These are phyloP conservation scores for Leccinum broughii DNA, from an alignment of 768 basidiomycete genomes.

Conservation along the genomic window DNA sequence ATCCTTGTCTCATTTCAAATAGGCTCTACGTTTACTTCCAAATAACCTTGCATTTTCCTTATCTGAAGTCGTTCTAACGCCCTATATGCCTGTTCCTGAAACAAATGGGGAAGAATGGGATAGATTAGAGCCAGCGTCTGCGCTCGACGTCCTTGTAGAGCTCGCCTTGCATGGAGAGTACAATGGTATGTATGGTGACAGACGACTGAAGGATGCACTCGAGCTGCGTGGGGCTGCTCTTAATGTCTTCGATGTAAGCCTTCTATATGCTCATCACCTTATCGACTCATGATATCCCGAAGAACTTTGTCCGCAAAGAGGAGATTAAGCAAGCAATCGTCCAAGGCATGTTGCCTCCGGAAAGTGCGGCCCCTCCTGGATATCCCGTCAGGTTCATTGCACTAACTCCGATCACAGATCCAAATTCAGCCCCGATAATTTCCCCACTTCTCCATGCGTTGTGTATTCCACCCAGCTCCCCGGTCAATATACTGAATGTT, in stretches of 20 bases:
- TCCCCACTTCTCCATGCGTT: constrained; percentile 75
- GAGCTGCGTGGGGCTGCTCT: constrained; percentile 78
- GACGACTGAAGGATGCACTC: constrained; percentile 62
- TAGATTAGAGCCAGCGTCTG: constrained; percentile 75
- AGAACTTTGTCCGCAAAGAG: constrained; percentile 79
- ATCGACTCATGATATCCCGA: constrained; percentile 8
- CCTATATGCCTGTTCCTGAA: constrained; percentile 76
- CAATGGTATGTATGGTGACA: constrained; percentile 60
- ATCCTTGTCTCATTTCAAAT: constrained; percentile 32
- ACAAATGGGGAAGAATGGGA: constrained; percentile 94
- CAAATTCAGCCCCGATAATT: constrained; percentile 44
- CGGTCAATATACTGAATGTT: constrained; percentile 55
- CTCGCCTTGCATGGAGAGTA: constrained; percentile 88
- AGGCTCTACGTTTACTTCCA: constrained; percentile 64
- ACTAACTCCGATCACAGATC: constrained; percentile 14
- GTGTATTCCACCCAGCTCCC: constrained; percentile 57
- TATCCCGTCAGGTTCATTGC: not conserved
- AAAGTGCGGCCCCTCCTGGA: constrained; percentile 36
- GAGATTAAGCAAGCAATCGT: constrained; percentile 69
- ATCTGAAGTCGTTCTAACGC: constrained; percentile 64
- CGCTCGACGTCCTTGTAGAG: constrained; percentile 80
- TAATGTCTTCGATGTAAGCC: constrained; percentile 76
- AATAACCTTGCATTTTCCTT: constrained; percentile 58
- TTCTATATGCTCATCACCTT: not conserved
- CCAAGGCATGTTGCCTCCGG: constrained; percentile 67